phyloP scores from a whole-genome alignment of 2,329 filamentous ascomycete genomes.

The Penicillium palitans region DNA sequence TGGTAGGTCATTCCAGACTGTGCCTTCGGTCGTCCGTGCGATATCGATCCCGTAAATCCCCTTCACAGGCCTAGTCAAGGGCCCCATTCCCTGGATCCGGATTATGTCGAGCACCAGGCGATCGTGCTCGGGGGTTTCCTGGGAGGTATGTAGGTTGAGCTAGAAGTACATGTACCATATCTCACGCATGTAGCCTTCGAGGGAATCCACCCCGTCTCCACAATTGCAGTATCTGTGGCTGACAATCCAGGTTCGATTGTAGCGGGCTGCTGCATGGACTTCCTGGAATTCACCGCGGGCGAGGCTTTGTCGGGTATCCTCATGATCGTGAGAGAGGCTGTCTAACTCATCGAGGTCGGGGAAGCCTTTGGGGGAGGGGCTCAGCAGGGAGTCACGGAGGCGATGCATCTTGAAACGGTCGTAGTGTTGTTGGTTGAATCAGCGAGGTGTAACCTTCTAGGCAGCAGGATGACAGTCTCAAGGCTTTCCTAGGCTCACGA shows the following conservation, averaged over 20 bases:
- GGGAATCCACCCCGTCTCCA: constrained; percentile 20
- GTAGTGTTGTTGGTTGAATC: not conserved
- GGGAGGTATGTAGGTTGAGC: constrained; percentile 13
- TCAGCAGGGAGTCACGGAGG: constrained; percentile 16
- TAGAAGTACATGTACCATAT: constrained; percentile 29
- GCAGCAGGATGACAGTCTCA: too few relatives aligned
- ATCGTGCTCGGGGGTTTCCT: constrained; percentile 22
- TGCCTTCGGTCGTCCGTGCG: constrained; percentile 22
- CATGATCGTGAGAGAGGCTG: not conserved
- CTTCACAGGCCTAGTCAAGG: constrained; percentile 12
- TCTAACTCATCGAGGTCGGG: not conserved
- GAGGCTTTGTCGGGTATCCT: not conserved
- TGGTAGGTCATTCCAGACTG: constrained; percentile 28
- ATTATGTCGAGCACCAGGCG: constrained; percentile 24
- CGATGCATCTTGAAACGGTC: constrained; percentile 12
- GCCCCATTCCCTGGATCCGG: constrained; percentile 23
- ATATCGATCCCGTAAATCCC: constrained; percentile 23
- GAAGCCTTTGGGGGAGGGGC: constrained; percentile 8
- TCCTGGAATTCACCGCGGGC: constrained; percentile 8
- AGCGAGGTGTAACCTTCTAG: not conserved
- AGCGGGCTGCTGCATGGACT: constrained; percentile 7
- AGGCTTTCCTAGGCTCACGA: too few relatives aligned
- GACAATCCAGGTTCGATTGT: constrained; percentile 17
- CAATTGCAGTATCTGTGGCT: constrained; percentile 17
- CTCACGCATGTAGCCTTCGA: constrained; percentile 19